Conservation (phyloP, 805 yeast genomes). For the Candida ovalis region DNA sequence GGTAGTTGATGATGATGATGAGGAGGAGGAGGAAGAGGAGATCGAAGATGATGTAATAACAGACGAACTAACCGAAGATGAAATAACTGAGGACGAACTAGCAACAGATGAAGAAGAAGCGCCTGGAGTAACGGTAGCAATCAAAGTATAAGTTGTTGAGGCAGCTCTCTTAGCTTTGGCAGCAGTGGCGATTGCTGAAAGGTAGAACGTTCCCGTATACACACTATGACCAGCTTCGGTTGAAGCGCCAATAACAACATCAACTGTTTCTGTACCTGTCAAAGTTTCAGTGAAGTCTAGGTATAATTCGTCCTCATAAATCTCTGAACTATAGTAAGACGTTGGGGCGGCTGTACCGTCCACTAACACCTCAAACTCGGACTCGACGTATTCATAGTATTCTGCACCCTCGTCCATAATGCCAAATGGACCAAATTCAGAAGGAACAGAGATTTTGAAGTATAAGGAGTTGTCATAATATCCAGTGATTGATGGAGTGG, state of each 20-base stretch:
- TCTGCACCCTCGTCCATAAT: not conserved
- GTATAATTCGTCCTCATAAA: not conserved
- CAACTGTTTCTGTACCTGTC: not conserved
- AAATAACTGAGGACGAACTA: not conserved
- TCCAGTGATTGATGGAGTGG: slow-evolving; percentile 33
- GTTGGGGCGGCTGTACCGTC: not conserved
- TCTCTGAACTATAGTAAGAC: not conserved
- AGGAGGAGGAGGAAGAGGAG: not conserved
- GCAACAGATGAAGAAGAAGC: not conserved
- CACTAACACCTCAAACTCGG: not conserved
- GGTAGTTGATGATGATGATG: not conserved
- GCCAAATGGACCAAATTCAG: not conserved
- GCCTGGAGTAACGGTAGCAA: not conserved
- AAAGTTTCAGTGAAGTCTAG: not conserved
- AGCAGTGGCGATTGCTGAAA: not conserved
- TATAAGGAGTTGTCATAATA: slow-evolving; percentile 1
- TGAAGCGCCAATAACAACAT: not conserved
- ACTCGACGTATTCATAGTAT: not conserved
- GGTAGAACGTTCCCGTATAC: not conserved
- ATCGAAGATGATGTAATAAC: slow-evolving; percentile 5
- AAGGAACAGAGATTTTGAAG: not conserved
- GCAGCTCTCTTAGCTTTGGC: not conserved
- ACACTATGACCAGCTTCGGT: not conserved
- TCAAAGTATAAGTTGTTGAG: slow-evolving; percentile 2
- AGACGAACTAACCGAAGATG: slow-evolving; percentile 1